Evolutionary conservation across 768 basidiomycete genomes (phyloP).

Genomic region (Tricholoma saponaceum): DNA sequence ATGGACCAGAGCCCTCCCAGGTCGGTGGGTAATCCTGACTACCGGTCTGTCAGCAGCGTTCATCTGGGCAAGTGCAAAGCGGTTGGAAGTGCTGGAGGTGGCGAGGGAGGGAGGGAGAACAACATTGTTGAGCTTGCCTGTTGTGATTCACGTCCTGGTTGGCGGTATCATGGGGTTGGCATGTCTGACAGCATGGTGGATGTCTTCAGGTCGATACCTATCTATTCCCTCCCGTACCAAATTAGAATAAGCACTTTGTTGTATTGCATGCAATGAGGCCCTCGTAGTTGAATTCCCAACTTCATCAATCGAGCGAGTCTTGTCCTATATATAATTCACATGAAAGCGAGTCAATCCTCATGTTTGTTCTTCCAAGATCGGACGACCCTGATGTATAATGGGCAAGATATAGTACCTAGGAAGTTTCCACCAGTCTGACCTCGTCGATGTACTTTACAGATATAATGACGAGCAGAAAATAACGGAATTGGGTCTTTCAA

Average conservation of each 20-base stretch:
- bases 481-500: slow-evolving; percentile 91
- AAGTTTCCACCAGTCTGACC: not conserved
- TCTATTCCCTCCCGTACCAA: slow-evolving; percentile 11
- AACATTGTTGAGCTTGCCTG: slow-evolving; percentile 20
- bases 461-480: slow-evolving; percentile 89
- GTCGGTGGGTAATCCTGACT: slow-evolving; percentile 15
- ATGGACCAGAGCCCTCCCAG: slow-evolving; percentile 24
- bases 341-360: too few relatives aligned
- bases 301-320: too few relatives aligned
- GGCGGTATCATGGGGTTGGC: slow-evolving; percentile 21
- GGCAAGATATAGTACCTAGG: not conserved
- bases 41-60: slow-evolving; percentile 21
- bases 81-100: slow-evolving; percentile 16
- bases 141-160: slow-evolving; percentile 29
- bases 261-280: too few relatives aligned
- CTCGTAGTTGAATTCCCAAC: too few relatives aligned
- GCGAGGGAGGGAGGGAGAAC: slow-evolving; percentile 18
- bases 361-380: too few relatives aligned
- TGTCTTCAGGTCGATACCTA: slow-evolving; percentile 16
- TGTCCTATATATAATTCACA: too few relatives aligned
- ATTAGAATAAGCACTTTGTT: slow-evolving; percentile 9
- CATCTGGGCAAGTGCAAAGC: slow-evolving; percentile 22
- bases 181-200: slow-evolving; percentile 19
- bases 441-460: slow-evolving; percentile 36
- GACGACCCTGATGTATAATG: too few relatives aligned